A percentile compares a stretch with the other conserved stretches of the same genome.
phyloP scores from a whole-genome alignment of 768 basidiomycete species.

The button mushroom (Agaricus bisporus) region DNA sequence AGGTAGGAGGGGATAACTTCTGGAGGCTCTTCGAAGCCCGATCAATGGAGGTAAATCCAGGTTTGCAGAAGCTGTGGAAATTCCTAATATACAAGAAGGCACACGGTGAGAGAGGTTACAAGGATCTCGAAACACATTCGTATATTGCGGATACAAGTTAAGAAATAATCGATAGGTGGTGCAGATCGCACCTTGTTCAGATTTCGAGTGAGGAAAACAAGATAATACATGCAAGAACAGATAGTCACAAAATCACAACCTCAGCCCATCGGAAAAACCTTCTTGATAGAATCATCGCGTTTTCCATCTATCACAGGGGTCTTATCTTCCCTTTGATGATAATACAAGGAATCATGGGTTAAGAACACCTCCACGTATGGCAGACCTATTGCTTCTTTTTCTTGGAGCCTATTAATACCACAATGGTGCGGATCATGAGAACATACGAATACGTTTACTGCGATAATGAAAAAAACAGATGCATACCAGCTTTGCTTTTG shows the following conservation, averaged over 20 bases:
- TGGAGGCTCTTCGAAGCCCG: no score
- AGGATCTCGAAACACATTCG: background rate
- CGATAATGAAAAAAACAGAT: background rate
- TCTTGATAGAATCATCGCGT: background rate
- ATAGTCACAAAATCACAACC: background rate
- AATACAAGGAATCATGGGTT: background rate
- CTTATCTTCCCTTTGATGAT: background rate
- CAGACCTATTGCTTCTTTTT: constrained; percentile 6
- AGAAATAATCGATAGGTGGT: background rate
- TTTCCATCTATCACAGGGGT: background rate
- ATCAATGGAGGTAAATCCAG: no score
- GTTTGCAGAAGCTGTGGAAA: no score
- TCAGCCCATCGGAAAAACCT: background rate
- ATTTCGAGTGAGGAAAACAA: background rate
- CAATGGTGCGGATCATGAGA: background rate
- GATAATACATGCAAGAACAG: background rate
- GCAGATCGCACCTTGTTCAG: background rate
- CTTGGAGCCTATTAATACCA: constrained; percentile 4
- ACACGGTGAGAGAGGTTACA: background rate
- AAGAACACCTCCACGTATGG: background rate
- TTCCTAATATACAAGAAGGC: no score
- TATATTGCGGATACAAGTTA: background rate
- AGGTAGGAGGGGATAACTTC: no score
- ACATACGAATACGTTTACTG: background rate
- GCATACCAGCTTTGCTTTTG: constrained; percentile 4